phyloP scores from a whole-genome alignment of 257 asterid genomes.

The Ilex asprella region DNA sequence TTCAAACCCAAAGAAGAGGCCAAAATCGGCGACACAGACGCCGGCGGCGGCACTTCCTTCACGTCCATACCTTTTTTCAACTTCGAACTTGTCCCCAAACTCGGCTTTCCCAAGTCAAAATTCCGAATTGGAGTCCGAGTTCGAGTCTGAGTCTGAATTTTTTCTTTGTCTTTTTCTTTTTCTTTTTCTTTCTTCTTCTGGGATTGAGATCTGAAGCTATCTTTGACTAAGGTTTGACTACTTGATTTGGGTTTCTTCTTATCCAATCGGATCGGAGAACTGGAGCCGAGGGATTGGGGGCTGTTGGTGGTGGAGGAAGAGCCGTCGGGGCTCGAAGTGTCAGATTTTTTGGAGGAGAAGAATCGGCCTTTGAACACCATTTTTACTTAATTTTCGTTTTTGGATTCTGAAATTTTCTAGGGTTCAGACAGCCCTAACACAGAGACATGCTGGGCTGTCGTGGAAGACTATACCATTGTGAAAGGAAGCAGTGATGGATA shows the following conservation, averaged over 20 bases:
- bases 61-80: slow-evolving; percentile 36
- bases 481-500: not conserved
- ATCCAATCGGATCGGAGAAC: slow-evolving; percentile 87
- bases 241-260: slow-evolving; percentile 65
- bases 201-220: slow-evolving; percentile 23
- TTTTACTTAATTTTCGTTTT: not conserved
- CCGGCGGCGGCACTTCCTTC: slow-evolving; percentile 11
- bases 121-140: slow-evolving; percentile 9
- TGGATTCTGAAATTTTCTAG: not conserved
- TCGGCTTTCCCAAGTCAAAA: slow-evolving; percentile 26
- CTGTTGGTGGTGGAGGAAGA: slow-evolving; percentile 74
- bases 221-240: slow-evolving; percentile 12
- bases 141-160: slow-evolving; percentile 13
- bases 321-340: slow-evolving; percentile 85
- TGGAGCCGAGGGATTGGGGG: slow-evolving; percentile 79
- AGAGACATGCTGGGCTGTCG: slow-evolving; percentile 24
- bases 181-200: slow-evolving; percentile 37
- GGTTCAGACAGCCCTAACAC: slow-evolving; percentile 11
- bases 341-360: slow-evolving; percentile 85
- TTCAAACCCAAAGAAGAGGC: slow-evolving; percentile 95
- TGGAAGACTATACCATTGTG: slow-evolving; percentile 14
- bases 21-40: slow-evolving; percentile 73
- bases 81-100: slow-evolving; percentile 26
- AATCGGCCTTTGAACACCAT: slow-evolving; percentile 95
- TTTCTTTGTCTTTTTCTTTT: slow-evolving; percentile 41